Percentiles rank a stretch among this genome's conserved stretches.
phyloP scores from a whole-genome alignment of 306 rosid genomes.

The Quercus glauca region DNA sequence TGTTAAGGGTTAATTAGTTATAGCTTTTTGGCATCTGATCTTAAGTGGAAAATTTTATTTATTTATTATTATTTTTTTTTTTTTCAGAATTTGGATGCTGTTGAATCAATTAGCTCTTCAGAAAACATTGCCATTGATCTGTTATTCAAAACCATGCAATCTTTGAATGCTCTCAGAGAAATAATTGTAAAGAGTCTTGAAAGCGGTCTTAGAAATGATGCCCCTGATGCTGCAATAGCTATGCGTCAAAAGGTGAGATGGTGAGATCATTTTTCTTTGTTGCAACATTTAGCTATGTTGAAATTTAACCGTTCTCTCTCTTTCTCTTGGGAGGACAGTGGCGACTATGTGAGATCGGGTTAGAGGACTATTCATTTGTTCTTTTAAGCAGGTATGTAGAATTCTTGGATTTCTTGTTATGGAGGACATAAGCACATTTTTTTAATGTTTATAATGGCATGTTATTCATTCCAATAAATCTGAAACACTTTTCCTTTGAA shows the following conservation, averaged over 20 bases:
- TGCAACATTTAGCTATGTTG: slow-evolving; percentile 19
- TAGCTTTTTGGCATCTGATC: slow-evolving; percentile 16
- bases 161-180: slow-evolving; percentile 72
- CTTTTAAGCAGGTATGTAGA: slow-evolving; percentile 76
- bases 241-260: slow-evolving; percentile 92
- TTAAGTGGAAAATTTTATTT: slow-evolving; percentile 4
- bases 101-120: slow-evolving; percentile 35
- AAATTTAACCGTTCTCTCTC: slow-evolving; percentile 18
- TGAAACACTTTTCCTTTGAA: slow-evolving; percentile 2
- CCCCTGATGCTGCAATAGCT: slow-evolving; percentile 91
- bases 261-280: slow-evolving; percentile 39
- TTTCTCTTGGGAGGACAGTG: slow-evolving; percentile 56
- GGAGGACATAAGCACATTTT: slow-evolving; percentile 5
- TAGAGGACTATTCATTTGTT: slow-evolving; percentile 93
- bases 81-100: slow-evolving; percentile 76
- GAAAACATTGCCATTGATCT: slow-evolving; percentile 40
- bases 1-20: slow-evolving; percentile 1
- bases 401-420: slow-evolving; percentile 27
- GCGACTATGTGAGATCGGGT: slow-evolving; percentile 98
- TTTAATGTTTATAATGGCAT: slow-evolving; percentile 7
- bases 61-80: not conserved
- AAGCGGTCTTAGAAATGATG: slow-evolving; percentile 99
- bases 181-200: slow-evolving; percentile 73
- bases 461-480: slow-evolving; percentile 3
- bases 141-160: slow-evolving; percentile 76